phyloP scores from a whole-genome alignment of 208 protist genomes.

The Plasmodiophora brassicae region DNA sequence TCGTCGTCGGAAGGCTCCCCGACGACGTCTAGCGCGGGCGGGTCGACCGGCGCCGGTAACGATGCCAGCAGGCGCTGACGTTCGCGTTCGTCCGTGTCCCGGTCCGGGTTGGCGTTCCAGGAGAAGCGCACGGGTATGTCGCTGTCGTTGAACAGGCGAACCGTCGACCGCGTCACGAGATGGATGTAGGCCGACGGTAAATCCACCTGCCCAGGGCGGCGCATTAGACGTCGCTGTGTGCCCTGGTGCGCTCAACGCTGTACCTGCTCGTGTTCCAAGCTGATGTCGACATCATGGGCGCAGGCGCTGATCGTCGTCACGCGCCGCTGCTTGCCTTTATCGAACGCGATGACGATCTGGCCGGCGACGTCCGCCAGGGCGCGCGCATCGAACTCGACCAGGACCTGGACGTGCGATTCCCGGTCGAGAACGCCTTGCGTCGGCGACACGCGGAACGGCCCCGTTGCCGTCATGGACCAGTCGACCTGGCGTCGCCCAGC shows the following conservation, averaged over 20 bases:
- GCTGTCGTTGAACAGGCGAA: conserved; percentile 76
- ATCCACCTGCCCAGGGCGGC: too few species aligned
- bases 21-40: too few species aligned
- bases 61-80: too few species aligned
- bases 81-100: too few species aligned
- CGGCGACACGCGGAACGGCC: conserved; percentile 31
- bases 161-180: conserved; percentile 70
- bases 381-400: neutral
- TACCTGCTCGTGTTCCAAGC: conserved; percentile 60
- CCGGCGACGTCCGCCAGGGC: neutral
- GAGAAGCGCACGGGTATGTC: conserved; percentile 69
- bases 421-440: neutral
- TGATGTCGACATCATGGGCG: conserved; percentile 68
- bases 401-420: neutral
- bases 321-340: neutral
- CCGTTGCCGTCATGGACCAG: neutral
- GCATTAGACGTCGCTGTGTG: too few species aligned
- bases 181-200: conserved; percentile 80
- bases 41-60: too few species aligned
- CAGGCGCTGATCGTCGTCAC: conserved; percentile 54
- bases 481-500: conserved; percentile 44
- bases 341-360: neutral
- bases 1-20: too few species aligned
- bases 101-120: too few species aligned
- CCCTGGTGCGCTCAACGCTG: too few species aligned